phyloP scores from a whole-genome alignment of 768 basidiomycete species.

The Rhodosporidiobolus sp. region DNA sequence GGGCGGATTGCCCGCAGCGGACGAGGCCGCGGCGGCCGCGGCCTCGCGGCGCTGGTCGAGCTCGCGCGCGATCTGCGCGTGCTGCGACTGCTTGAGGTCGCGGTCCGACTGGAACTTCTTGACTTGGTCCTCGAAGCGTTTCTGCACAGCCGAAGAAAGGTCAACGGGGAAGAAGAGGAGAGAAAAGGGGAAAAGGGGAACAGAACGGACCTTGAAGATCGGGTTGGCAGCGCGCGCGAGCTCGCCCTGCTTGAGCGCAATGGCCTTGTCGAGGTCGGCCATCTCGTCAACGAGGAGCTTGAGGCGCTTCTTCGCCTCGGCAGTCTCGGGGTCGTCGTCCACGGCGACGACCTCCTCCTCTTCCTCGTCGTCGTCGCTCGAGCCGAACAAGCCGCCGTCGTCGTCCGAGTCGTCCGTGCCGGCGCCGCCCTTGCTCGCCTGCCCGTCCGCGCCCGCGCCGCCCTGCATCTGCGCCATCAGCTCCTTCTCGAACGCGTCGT shows the following conservation, averaged over 20 bases:
- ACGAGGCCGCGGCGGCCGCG: constrained; percentile 12
- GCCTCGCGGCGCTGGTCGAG: constrained; percentile 28
- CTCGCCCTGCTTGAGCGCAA: constrained; percentile 77
- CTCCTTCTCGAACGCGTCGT: constrained; percentile 79
- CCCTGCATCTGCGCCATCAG: constrained; percentile 69
- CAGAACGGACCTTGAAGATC: constrained; percentile 66
- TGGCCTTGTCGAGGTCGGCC: constrained; percentile 78
- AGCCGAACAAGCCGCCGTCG: constrained; percentile 34
- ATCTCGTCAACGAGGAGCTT: constrained; percentile 85
- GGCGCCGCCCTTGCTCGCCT: constrained; percentile 52
- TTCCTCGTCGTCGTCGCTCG: constrained; percentile 61
- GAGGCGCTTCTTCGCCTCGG: constrained; percentile 51
- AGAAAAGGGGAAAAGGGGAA: no score
- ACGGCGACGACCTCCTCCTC: constrained; percentile 52
- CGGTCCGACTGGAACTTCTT: constrained; percentile 82
- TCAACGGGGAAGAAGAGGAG: constrained; percentile 1
- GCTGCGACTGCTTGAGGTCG: constrained; percentile 73
- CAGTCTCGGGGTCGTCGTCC: constrained; percentile 36
- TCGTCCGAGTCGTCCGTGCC: constrained; percentile 54
- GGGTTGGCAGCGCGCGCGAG: constrained; percentile 79
- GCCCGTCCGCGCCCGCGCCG: constrained; percentile 67
- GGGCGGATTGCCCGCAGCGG: constrained; percentile 18
- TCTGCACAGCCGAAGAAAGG: constrained; percentile 52
- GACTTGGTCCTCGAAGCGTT: constrained; percentile 88
- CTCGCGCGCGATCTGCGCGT: constrained; percentile 35